Percentiles rank a stretch among this genome's conserved stretches.
Conservation (phyloP, 768 basidiomycete genomes). For the Mycena sanguinolenta region DNA sequence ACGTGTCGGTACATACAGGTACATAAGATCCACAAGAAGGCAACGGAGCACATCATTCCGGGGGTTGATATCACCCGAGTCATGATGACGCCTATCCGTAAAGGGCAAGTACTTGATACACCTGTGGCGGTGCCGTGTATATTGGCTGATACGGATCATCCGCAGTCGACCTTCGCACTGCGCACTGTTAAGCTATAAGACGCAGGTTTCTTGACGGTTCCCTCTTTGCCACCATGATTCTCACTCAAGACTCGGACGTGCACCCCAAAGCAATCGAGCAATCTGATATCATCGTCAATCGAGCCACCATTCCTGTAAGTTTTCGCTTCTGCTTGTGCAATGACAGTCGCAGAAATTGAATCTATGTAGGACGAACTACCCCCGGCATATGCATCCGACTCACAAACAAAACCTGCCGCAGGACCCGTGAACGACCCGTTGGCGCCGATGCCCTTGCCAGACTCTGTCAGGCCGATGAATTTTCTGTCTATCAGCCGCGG, state of each 20-base stretch:
- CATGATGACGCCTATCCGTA: no score
- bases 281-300: conserved; percentile 17
- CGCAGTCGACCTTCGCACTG: not conserved
- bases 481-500: conserved; percentile 46
- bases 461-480: conserved; percentile 47
- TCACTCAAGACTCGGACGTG: conserved; percentile 12
- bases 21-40: no score
- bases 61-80: no score
- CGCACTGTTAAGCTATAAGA: conserved; percentile 2
- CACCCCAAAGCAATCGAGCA: conserved; percentile 10
- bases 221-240: conserved; percentile 27
- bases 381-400: conserved; percentile 11
- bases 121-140: no score
- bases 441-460: not conserved
- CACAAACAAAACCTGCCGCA: not conserved
- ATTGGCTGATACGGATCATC: no score
- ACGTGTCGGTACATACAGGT: no score
- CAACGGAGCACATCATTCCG: no score
- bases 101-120: no score
- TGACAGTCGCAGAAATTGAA: not conserved
- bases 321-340: no score
- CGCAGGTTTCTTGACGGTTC: not conserved
- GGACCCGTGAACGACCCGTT: not conserved
- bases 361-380: conserved; percentile 28
- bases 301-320: conserved; percentile 8